These are phyloP conservation scores for Thermomucor indicae-seudaticae DNA, from an alignment of 371 early-diverging fungal genomes.

Conservation along the genomic window DNA sequence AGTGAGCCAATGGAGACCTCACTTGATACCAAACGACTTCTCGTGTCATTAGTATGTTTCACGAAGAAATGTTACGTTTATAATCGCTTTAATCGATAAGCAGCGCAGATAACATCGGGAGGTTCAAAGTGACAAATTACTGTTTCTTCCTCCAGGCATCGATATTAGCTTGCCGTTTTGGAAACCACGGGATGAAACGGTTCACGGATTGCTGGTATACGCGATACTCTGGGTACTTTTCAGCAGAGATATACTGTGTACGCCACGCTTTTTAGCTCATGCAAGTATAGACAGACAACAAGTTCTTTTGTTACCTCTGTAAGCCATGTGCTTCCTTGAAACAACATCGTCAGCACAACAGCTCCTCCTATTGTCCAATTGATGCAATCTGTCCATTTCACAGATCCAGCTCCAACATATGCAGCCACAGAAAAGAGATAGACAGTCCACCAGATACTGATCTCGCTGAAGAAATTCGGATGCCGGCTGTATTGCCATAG, in stretches of 20 bases:
- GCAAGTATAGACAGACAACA: too few relatives aligned
- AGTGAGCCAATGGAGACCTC: too few relatives aligned
- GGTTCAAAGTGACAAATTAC: too few relatives aligned
- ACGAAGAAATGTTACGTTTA: too few relatives aligned
- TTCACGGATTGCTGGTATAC: slow-evolving; percentile 60
- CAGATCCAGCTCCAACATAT: slow-evolving; percentile 7
- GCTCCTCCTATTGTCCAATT: slow-evolving; percentile 64
- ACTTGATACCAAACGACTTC: too few relatives aligned
- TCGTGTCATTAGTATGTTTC: too few relatives aligned
- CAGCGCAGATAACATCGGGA: too few relatives aligned
- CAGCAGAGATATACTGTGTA: slow-evolving; percentile 44
- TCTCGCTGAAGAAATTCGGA: slow-evolving; percentile 83
- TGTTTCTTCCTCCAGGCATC: too few relatives aligned
- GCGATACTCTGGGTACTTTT: slow-evolving; percentile 74
- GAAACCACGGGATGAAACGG: slow-evolving; percentile 60
- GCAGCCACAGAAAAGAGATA: slow-evolving; percentile 62
- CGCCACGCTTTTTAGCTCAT: slow-evolving; percentile 4
- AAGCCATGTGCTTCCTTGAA: slow-evolving; percentile 69
- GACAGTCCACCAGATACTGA: slow-evolving; percentile 60
- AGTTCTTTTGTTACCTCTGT: slow-evolving; percentile 62
- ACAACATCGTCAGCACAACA: slow-evolving; percentile 54
- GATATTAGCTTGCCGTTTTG: neutral
- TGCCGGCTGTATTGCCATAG: slow-evolving; percentile 76
- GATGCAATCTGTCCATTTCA: slow-evolving; percentile 15
- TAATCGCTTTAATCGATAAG: too few relatives aligned